phyloP scores from a whole-genome alignment of 139 green algal genomes.

The Pycnococcus provasolii region DNA sequence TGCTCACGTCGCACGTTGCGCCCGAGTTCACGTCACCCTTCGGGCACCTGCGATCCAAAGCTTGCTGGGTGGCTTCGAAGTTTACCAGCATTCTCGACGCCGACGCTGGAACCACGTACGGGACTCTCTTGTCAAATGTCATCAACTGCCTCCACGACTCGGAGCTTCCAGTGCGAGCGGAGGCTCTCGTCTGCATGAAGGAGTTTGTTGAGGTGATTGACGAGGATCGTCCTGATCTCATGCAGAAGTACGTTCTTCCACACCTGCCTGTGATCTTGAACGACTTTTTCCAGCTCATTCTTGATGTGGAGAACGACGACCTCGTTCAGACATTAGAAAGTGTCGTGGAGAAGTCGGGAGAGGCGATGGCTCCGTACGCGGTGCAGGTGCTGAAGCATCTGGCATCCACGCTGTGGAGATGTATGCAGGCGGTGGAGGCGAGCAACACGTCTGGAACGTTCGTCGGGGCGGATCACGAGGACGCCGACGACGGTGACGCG shows the following conservation, averaged over 20 bases:
- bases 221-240: slow-evolving; percentile 41
- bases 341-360: slow-evolving; percentile 86
- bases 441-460: not conserved
- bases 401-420: slow-evolving; percentile 51
- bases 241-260: slow-evolving; percentile 42
- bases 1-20: slow-evolving; percentile 53
- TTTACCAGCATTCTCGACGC: slow-evolving; percentile 70
- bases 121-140: slow-evolving; percentile 50
- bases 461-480: slow-evolving; percentile 36
- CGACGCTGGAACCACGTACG: slow-evolving; percentile 50
- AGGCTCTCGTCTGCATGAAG: slow-evolving; percentile 68
- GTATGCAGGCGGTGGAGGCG: slow-evolving; percentile 31
- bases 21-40: slow-evolving; percentile 37
- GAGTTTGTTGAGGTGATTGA: slow-evolving; percentile 65
- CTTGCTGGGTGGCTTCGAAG: slow-evolving; percentile 68
- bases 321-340: slow-evolving; percentile 86
- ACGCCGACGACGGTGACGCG: slow-evolving; percentile 41
- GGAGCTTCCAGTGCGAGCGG: slow-evolving; percentile 74
- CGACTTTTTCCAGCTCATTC: slow-evolving; percentile 78
- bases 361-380: slow-evolving; percentile 85
- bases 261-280: slow-evolving; percentile 72
- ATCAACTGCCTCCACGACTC: slow-evolving; percentile 50
- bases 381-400: slow-evolving; percentile 64
- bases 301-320: slow-evolving; percentile 57
- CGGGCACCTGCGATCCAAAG: slow-evolving; percentile 81